These are phyloP conservation scores for Fibroporia radiculosa DNA, from an alignment of 768 basidiomycete genomes.

Conservation along the genomic window DNA sequence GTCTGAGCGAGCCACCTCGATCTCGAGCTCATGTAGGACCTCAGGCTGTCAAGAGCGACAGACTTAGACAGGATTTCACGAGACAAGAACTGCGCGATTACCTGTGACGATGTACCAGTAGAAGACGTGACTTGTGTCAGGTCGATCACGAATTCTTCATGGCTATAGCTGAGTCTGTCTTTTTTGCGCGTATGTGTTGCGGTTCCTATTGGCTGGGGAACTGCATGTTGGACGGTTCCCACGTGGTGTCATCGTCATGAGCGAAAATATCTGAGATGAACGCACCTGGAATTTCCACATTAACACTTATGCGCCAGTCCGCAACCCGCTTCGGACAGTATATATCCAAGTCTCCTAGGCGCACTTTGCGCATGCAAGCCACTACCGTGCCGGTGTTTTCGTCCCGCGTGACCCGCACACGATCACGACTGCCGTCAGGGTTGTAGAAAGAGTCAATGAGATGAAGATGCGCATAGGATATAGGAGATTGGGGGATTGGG, in stretches of 20 bases:
- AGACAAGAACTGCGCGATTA: conserved; percentile 26
- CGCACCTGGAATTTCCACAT: conserved; percentile 81
- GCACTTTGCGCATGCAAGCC: conserved; percentile 70
- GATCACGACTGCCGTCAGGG: conserved; percentile 35
- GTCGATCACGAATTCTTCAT: conserved; percentile 91
- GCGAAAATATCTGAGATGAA: conserved; percentile 10
- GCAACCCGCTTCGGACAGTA: conserved; percentile 72
- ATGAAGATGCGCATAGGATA: conserved; percentile 71
- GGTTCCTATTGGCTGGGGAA: conserved; percentile 58
- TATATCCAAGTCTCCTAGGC: conserved; percentile 84
- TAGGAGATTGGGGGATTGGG: conserved; percentile 45
- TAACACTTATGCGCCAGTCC: conserved; percentile 94
- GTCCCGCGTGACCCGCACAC: conserved; percentile 80
- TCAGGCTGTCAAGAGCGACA: conserved; percentile 35
- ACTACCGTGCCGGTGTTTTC: conserved; percentile 62
- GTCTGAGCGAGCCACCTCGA: conserved; percentile 74
- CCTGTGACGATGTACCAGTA: conserved; percentile 38
- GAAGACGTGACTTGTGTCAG: conserved; percentile 82
- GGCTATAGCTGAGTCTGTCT: conserved; percentile 87
- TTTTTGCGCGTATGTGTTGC: conserved; percentile 63
- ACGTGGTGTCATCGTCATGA: too few species aligned
- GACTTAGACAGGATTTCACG: neutral
- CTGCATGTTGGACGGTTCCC: too few species aligned
- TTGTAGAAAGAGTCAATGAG: conserved; percentile 76
- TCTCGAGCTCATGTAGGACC: conserved; percentile 78